Conservation (phyloP, 1,284 basidiomycete genomes). For the Cutaneotrichosporon spelunceum region DNA sequence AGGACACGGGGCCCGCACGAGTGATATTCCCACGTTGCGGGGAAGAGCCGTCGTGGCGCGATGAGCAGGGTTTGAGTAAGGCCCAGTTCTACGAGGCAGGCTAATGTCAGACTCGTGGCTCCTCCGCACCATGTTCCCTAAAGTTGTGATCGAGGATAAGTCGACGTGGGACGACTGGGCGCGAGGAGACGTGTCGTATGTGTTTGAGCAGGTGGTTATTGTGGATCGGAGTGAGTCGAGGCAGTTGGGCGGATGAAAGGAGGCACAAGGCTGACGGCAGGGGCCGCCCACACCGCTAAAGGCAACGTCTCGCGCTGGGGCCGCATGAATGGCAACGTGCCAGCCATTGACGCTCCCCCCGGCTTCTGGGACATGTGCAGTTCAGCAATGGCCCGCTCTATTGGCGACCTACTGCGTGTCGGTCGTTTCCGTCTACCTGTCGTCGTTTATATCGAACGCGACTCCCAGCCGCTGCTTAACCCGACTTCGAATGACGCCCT, state of each 20-base stretch:
- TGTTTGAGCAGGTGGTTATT: conserved; percentile 45
- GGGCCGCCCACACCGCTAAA: conserved; percentile 37
- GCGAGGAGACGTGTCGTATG: conserved; percentile 29
- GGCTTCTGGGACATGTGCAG: conserved; percentile 36
- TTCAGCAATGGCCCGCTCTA: conserved; percentile 29
- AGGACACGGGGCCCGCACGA: conserved; percentile 24
- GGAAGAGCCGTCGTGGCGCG: conserved; percentile 35
- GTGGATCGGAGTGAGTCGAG: conserved; percentile 43
- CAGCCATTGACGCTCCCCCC: conserved; percentile 21
- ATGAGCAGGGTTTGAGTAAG: conserved; percentile 37
- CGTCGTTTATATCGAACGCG: conserved; percentile 37
- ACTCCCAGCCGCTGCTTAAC: conserved; percentile 24
- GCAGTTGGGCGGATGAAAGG: too few relatives aligned
- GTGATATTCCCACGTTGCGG: conserved; percentile 41
- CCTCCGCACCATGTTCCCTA: conserved; percentile 35
- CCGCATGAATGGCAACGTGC: conserved; percentile 45
- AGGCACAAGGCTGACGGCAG: conserved; percentile 21
- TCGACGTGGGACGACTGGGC: conserved; percentile 35
- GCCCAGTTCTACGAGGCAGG: background rate
- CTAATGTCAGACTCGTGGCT: conserved; percentile 43
- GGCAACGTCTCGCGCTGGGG: conserved; percentile 38
- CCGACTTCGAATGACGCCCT: conserved; percentile 30
- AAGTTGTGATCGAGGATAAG: conserved; percentile 38
- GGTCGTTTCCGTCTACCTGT: conserved; percentile 33
- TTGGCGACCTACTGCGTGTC: conserved; percentile 23